Conservation (phyloP, 345 rosid genomes). For the Microcos paniculata region DNA sequence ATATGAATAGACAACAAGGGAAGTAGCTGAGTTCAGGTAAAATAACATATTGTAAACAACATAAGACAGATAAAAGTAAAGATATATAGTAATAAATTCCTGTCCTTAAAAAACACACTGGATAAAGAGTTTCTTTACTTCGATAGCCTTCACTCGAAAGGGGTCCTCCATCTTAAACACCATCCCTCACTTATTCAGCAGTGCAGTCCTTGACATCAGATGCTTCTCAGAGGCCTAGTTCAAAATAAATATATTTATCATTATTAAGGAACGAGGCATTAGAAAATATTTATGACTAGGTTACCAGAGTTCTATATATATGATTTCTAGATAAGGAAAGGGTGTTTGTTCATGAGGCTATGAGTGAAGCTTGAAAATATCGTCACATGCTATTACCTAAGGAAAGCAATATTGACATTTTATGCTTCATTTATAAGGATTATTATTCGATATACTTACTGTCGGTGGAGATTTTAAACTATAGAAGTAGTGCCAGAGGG, state of each 20-base stretch:
- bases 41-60: slow-evolving; percentile 20
- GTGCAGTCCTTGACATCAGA: slow-evolving; percentile 39
- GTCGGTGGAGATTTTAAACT: no score
- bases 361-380: no score
- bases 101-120: slow-evolving; percentile 18
- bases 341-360: no score
- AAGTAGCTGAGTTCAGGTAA: slow-evolving; percentile 17
- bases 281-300: neutral
- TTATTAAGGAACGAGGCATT: neutral
- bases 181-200: slow-evolving; percentile 37
- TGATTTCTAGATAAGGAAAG: no score
- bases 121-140: neutral
- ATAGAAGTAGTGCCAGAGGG: no score
- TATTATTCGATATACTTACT: no score
- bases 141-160: slow-evolving; percentile 6
- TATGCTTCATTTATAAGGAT: no score
- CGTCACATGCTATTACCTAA: no score
- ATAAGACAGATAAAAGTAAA: slow-evolving; percentile 17
- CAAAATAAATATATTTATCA: neutral
- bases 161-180: neutral
- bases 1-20: slow-evolving; percentile 8
- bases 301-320: neutral
- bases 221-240: slow-evolving; percentile 45
- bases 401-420: no score
- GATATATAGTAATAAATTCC: neutral